These are phyloP conservation scores for Linnemannia exigua DNA, from an alignment of 192 early-diverging fungal genomes.

Conservation along the genomic window DNA sequence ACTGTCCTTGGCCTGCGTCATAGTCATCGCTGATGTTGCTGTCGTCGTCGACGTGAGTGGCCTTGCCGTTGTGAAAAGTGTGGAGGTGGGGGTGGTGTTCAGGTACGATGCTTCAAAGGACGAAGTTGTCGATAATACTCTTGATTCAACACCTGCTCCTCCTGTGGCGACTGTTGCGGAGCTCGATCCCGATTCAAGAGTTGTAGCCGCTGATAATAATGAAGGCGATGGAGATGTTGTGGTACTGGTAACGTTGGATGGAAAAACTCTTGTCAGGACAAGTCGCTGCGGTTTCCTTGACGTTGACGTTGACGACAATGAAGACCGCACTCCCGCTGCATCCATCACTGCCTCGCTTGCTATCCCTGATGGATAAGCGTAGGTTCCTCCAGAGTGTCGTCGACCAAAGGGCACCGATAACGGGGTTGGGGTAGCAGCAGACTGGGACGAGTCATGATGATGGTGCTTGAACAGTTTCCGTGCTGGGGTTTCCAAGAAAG, in stretches of 20 bases:
- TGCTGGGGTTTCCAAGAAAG: slow-evolving; percentile 30
- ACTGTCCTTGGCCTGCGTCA: neutral
- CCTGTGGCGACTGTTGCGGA: neutral
- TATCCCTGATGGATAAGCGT: neutral
- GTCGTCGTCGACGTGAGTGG: neutral
- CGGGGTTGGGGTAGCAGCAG: neutral
- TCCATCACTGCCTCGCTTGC: neutral
- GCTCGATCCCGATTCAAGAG: neutral
- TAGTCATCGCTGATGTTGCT: neutral
- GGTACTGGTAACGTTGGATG: slow-evolving; percentile 17
- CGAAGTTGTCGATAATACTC: neutral
- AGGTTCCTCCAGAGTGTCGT: neutral
- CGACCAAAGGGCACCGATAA: neutral
- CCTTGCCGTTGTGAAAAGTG: neutral
- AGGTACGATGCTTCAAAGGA: neutral
- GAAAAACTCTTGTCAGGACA: slow-evolving; percentile 38
- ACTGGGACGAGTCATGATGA: neutral
- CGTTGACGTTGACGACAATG: neutral
- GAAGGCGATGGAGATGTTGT: neutral
- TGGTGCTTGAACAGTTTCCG: slow-evolving; percentile 25
- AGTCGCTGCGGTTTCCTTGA: slow-evolving; percentile 19
- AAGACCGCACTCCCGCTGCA: neutral
- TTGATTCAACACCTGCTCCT: neutral
- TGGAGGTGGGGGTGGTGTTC: neutral
- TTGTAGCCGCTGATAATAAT: neutral